Conservation (phyloP, 2,329 filamentous ascomycete genomes). For the Fusarium palustre region DNA sequence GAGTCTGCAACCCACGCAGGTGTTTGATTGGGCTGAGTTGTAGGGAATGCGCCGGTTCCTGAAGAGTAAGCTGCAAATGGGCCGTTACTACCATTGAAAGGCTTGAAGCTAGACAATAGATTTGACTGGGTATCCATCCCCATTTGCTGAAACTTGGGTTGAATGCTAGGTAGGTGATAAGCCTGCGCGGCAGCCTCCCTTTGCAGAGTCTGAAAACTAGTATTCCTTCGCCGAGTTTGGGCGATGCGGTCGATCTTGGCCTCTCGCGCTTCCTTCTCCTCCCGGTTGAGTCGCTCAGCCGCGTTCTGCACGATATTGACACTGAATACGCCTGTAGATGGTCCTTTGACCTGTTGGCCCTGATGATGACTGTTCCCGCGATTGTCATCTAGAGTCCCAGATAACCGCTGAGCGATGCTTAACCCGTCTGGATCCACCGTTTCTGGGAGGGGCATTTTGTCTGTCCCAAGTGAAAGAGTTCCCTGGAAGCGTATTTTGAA, state of each 20-base stretch:
- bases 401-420: conserved; percentile 35
- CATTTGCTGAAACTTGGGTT: conserved; percentile 31
- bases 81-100: neutral
- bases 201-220: conserved; percentile 10
- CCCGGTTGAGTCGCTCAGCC: neutral
- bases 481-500: conserved; percentile 30
- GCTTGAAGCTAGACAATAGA: conserved; percentile 7
- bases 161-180: conserved; percentile 1
- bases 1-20: conserved; percentile 25
- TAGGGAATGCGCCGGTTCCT: conserved; percentile 19
- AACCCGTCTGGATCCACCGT: conserved; percentile 18
- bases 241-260: conserved; percentile 6
- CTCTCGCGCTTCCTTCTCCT: conserved; percentile 6
- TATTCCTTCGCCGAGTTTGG: neutral
- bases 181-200: conserved; percentile 20
- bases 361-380: neutral
- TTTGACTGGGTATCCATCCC: conserved; percentile 11
- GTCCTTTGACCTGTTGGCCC: conserved; percentile 9
- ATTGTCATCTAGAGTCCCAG: conserved; percentile 36
- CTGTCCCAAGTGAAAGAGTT: conserved; percentile 19
- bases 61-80: conserved; percentile 24
- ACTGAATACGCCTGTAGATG: conserved; percentile 35
- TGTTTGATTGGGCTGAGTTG: neutral
- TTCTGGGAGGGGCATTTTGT: conserved; percentile 36
- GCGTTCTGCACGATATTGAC: conserved; percentile 13